phyloP scores from a whole-genome alignment of 108 stramenopile genomes.

The Nitzschia inconspicua region DNA sequence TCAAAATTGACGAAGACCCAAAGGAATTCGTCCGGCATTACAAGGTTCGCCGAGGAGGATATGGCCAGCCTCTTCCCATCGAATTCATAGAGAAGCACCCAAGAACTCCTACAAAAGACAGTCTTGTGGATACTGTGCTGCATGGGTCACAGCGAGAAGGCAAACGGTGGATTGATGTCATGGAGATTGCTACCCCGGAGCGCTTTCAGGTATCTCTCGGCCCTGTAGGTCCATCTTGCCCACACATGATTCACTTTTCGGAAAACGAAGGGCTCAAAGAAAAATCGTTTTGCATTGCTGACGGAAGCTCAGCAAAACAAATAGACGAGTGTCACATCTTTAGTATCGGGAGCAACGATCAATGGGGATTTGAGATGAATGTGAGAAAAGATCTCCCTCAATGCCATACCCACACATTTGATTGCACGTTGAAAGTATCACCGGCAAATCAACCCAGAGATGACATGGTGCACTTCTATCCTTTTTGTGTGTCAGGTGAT shows the following conservation, averaged over 20 bases:
- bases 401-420: slow-evolving; percentile 38
- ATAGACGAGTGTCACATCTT: slow-evolving; percentile 5
- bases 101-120: not conserved
- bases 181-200: slow-evolving; percentile 14
- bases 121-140: slow-evolving; percentile 13
- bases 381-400: slow-evolving; percentile 4
- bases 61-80: slow-evolving; percentile 36
- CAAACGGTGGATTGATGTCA: slow-evolving; percentile 30
- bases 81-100: not conserved
- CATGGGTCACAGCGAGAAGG: no score
- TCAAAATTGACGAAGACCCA: slow-evolving; percentile 1
- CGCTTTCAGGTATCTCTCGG: slow-evolving; percentile 15
- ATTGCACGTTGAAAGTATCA: slow-evolving; percentile 45
- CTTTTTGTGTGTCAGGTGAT: slow-evolving; percentile 11
- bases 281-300: slow-evolving; percentile 9
- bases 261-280: slow-evolving; percentile 17
- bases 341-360: slow-evolving; percentile 28
- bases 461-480: slow-evolving; percentile 21
- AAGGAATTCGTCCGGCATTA: not conserved
- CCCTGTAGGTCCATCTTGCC: slow-evolving; percentile 20
- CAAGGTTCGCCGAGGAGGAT: slow-evolving; percentile 26
- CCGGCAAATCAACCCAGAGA: slow-evolving; percentile 11
- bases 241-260: slow-evolving; percentile 7
- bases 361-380: slow-evolving; percentile 38
- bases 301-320: no score